phyloP scores from a whole-genome alignment of 2,329 filamentous ascomycete species.

The Ceratocystiopsis minuta region DNA sequence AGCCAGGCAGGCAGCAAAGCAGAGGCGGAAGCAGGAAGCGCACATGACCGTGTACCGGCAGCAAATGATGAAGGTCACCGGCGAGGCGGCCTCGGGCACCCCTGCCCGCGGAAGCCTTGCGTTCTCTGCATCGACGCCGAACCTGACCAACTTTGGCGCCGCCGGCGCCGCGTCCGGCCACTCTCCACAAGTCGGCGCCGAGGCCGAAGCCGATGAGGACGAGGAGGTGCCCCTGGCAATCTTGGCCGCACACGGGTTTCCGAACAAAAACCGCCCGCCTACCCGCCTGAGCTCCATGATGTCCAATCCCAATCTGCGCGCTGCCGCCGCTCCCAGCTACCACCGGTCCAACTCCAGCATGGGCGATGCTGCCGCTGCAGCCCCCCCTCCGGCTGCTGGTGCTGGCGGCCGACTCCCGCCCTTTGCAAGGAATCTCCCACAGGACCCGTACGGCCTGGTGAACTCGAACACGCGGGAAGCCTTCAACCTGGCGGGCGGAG shows the following conservation, averaged over 20 bases:
- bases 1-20: constrained; percentile 51
- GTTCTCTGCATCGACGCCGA: constrained; percentile 44
- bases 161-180: constrained; percentile 5
- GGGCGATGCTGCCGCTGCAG: constrained; percentile 19
- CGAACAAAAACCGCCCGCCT: constrained; percentile 58
- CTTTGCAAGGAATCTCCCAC: constrained; percentile 66
- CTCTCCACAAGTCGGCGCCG: constrained; percentile 22
- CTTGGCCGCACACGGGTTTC: constrained; percentile 76
- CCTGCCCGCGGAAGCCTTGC: constrained; percentile 35
- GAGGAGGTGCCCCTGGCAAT: constrained; percentile 79
- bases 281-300: constrained; percentile 44
- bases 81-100: constrained; percentile 38
- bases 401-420: constrained; percentile 45
- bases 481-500: constrained; percentile 47
- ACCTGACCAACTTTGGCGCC: constrained; percentile 25
- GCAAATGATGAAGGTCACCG: constrained; percentile 93
- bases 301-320: constrained; percentile 55
- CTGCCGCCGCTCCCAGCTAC: constrained; percentile 26
- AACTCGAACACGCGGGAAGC: constrained; percentile 58
- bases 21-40: constrained; percentile 74
- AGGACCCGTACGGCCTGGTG: constrained; percentile 69
- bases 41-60: constrained; percentile 80
- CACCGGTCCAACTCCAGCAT: constrained; percentile 37
- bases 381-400: constrained; percentile 1
- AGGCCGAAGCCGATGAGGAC: constrained; percentile 51